Conservation (phyloP, 202 grass and related monocot genomes). For the Carex sylvatica region DNA sequence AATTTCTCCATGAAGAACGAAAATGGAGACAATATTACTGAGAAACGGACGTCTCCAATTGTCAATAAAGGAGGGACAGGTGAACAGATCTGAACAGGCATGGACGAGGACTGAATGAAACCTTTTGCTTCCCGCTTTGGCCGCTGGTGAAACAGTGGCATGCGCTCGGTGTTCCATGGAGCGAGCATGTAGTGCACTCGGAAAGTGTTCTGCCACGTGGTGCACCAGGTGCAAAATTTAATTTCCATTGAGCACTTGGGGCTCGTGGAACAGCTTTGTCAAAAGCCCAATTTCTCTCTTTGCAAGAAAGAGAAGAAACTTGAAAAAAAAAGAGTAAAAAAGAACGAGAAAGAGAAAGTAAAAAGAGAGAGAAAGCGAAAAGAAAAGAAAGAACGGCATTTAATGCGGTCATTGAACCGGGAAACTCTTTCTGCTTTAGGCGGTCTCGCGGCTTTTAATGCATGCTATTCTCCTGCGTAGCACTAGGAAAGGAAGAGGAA, state of each 20-base stretch:
- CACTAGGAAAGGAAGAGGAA: not conserved
- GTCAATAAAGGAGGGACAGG: not conserved
- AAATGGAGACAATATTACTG: not conserved
- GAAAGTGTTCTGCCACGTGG: not conserved
- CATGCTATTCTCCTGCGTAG: constrained; percentile 23
- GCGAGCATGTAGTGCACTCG: not conserved
- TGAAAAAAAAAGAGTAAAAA: constrained; percentile 15
- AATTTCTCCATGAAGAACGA: not conserved
- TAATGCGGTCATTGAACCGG: not conserved
- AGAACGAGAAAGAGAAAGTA: constrained; percentile 19
- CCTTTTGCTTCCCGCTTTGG: constrained; percentile 31
- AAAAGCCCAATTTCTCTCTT: constrained; percentile 29
- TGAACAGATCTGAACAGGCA: constrained; percentile 5
- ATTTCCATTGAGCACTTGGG: not conserved
- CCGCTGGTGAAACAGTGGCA: not conserved
- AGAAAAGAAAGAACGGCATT: constrained; percentile 11
- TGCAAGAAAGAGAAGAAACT: constrained; percentile 12
- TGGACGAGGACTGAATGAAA: constrained; percentile 25
- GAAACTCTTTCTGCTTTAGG: not conserved
- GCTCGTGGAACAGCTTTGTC: constrained; percentile 14
- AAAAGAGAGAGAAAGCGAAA: not conserved
- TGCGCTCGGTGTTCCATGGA: not conserved
- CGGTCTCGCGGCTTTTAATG: constrained; percentile 20
- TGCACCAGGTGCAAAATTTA: not conserved
- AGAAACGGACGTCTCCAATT: not conserved